These are phyloP conservation scores for Penicillium egyptiacum DNA, from an alignment of 495 filamentous ascomycete species.

Conservation along the genomic window DNA sequence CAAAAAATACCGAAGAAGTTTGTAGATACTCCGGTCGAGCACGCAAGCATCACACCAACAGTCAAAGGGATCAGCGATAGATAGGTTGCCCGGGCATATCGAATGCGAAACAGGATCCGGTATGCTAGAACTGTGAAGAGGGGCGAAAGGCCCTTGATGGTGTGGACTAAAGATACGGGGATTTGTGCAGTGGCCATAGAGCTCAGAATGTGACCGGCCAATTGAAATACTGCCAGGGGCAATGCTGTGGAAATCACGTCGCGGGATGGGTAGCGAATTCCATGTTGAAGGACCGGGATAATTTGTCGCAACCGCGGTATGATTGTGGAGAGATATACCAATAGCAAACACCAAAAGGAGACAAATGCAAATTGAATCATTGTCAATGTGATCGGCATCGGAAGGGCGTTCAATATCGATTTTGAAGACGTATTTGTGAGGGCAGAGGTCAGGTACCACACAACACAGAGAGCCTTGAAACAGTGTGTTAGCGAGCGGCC, in stretches of 20 bases:
- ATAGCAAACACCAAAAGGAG: slow-evolving; percentile 78
- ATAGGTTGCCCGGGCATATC: slow-evolving; percentile 86
- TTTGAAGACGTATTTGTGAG: slow-evolving; percentile 97
- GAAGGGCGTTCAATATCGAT: slow-evolving; percentile 90
- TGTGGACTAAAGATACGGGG: slow-evolving; percentile 95
- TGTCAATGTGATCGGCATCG: slow-evolving; percentile 89
- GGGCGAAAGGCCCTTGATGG: slow-evolving; percentile 98
- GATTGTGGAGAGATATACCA: slow-evolving; percentile 67
- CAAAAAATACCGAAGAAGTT: slow-evolving; percentile 86
- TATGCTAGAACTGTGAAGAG: slow-evolving; percentile 95
- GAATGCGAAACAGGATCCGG: slow-evolving; percentile 80
- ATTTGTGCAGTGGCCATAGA: slow-evolving; percentile 93
- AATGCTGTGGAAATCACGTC: slow-evolving; percentile 86
- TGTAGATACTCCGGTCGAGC: slow-evolving; percentile 82
- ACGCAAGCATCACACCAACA: slow-evolving; percentile 90
- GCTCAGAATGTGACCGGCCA: slow-evolving; percentile 88
- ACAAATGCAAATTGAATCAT: slow-evolving; percentile 95
- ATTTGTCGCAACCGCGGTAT: slow-evolving; percentile 65
- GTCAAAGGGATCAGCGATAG: slow-evolving; percentile 91
- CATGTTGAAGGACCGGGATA: slow-evolving; percentile 77
- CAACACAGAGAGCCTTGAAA: slow-evolving; percentile 69
- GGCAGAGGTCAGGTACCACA: slow-evolving; percentile 94
- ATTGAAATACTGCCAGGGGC: slow-evolving; percentile 87
- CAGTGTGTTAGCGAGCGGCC: slow-evolving; percentile 16
- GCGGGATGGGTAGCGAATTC: slow-evolving; percentile 75